Evolutionary conservation across 75 land plant genomes (phyloP).

Genomic region (Sequoia sempervirens): DNA sequence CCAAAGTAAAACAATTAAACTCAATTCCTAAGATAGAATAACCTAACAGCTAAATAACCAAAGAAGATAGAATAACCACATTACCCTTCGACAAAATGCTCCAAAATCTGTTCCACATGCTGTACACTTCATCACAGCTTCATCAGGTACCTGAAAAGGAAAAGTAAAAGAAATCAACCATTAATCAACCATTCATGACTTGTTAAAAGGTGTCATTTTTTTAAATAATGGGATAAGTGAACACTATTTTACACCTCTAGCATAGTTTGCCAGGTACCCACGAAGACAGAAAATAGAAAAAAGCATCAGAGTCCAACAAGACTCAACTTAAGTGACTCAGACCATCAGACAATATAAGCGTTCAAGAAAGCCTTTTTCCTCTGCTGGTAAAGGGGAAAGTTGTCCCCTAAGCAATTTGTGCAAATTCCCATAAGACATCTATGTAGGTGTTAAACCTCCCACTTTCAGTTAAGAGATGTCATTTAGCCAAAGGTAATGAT

Average conservation of each 20-base stretch:
- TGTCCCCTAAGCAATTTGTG: too few relatives aligned
- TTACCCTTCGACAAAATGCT: slow-evolving; percentile 74
- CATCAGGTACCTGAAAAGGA: slow-evolving; percentile 80
- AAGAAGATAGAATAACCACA: background rate
- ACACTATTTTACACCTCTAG: background rate
- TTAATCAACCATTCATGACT: too few relatives aligned
- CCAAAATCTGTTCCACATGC: slow-evolving; percentile 75
- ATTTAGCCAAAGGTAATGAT: too few relatives aligned
- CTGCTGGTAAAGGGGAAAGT: background rate
- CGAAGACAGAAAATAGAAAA: background rate
- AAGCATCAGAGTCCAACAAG: background rate
- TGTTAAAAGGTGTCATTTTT: background rate
- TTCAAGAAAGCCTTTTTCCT: background rate
- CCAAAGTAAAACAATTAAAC: background rate
- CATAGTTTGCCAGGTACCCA: background rate
- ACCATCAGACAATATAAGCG: background rate
- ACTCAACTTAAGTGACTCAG: background rate
- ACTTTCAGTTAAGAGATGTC: too few relatives aligned
- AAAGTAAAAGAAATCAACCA: background rate
- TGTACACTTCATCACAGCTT: slow-evolving; percentile 84
- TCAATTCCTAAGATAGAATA: background rate
- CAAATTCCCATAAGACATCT: too few relatives aligned
- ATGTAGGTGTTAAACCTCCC: too few relatives aligned
- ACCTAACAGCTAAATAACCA: background rate
- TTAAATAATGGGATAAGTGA: background rate